Evolutionary conservation across 257 asterid species (phyloP).

Genomic region (Solanum chmielewskii): DNA sequence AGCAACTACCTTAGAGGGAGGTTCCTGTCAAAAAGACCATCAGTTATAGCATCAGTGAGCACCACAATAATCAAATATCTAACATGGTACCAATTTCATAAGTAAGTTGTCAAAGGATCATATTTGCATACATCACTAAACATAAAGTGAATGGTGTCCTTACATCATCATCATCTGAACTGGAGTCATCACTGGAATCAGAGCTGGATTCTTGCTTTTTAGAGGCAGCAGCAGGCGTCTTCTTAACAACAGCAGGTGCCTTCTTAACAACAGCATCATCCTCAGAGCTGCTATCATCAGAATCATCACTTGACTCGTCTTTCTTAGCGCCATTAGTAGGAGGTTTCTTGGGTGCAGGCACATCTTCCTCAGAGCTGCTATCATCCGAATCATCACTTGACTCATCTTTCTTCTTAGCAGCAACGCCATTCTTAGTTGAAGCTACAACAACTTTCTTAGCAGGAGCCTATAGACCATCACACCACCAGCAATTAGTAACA

Average conservation of each 20-base stretch:
- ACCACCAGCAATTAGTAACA: not conserved
- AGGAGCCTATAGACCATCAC: conserved; percentile 2
- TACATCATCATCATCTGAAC: conserved; percentile 32
- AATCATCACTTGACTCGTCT: conserved; percentile 15
- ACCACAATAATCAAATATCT: not conserved
- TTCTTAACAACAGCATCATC: conserved; percentile 24
- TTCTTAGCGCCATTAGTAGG: conserved; percentile 12
- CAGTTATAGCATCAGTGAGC: not conserved
- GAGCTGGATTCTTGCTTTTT: conserved; percentile 12
- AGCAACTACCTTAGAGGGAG: not conserved
- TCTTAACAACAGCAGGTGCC: conserved; percentile 8
- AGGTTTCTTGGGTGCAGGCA: conserved; percentile 13
- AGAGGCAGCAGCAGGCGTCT: conserved; percentile 1
- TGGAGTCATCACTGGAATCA: conserved; percentile 22
- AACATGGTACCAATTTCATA: not conserved
- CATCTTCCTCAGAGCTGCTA: conserved; percentile 21
- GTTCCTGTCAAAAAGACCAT: not conserved
- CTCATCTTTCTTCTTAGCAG: not conserved
- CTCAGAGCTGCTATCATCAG: conserved; percentile 24
- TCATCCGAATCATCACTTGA: conserved; percentile 26
- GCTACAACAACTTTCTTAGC: not conserved
- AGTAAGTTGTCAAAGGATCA: conserved; percentile 1
- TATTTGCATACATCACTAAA: not conserved
- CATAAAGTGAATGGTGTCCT: not conserved
- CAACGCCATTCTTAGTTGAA: conserved; percentile 5